Evolutionary conservation across 257 asterid species (phyloP).

Genomic region (Parsonsia alboflavescens): DNA sequence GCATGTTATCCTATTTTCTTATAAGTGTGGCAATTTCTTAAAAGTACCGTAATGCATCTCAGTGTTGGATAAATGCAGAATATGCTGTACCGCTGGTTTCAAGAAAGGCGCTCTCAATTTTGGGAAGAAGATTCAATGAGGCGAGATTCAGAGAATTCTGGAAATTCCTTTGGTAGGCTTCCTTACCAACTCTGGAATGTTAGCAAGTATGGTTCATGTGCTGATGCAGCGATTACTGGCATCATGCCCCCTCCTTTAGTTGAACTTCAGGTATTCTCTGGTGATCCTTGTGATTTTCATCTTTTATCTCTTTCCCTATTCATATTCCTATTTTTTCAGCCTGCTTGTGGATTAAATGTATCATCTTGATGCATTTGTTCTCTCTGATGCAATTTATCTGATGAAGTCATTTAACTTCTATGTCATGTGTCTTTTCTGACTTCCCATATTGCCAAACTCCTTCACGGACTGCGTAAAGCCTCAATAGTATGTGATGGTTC

Average conservation of each 20-base stretch:
- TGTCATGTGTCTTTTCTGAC: not conserved
- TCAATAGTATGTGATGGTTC: slow-evolving; percentile 3
- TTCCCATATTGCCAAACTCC: not conserved
- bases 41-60: not conserved
- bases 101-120: slow-evolving; percentile 36
- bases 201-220: slow-evolving; percentile 77
- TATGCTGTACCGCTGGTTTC: slow-evolving; percentile 62
- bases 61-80: slow-evolving; percentile 38
- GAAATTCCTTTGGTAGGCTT: slow-evolving; percentile 41
- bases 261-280: slow-evolving; percentile 69
- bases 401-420: not conserved
- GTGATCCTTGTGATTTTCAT: slow-evolving; percentile 1
- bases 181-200: slow-evolving; percentile 91
- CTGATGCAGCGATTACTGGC: slow-evolving; percentile 94
- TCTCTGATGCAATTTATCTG: not conserved
- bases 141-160: slow-evolving; percentile 34
- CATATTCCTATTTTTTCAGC: not conserved
- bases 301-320: slow-evolving; percentile 9
- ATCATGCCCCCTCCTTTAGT: slow-evolving; percentile 95
- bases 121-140: slow-evolving; percentile 47
- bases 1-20: not conserved
- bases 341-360: slow-evolving; percentile 3
- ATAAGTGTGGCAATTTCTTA: not conserved
- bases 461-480: not conserved
- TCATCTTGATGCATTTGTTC: not conserved